phyloP scores from a whole-genome alignment of 306 rosid species.

The Vigna nakashimae region DNA sequence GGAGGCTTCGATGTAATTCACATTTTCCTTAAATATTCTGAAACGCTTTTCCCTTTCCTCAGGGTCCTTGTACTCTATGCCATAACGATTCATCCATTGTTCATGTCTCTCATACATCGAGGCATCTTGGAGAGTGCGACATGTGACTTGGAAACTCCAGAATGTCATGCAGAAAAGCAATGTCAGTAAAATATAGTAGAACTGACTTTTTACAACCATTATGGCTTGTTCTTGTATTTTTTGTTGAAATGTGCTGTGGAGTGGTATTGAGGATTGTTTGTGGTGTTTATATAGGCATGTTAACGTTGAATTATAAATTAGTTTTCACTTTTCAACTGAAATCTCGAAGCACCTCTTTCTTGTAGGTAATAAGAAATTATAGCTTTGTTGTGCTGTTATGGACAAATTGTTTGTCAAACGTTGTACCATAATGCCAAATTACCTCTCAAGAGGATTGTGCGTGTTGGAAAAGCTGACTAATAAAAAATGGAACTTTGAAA shows the following conservation, averaged over 20 bases:
- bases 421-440: background rate
- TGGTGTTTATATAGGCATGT: conserved; percentile 2
- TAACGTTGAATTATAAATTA: conserved; percentile 1
- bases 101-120: conserved; percentile 48
- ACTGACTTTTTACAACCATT: conserved; percentile 35
- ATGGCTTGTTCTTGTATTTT: background rate
- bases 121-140: conserved; percentile 50
- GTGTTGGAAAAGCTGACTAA: too few relatives aligned
- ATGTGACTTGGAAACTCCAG: conserved; percentile 41
- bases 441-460: background rate
- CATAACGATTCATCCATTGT: conserved; percentile 52
- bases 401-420: background rate
- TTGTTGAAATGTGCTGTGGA: background rate
- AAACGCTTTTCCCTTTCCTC: conserved; percentile 46
- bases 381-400: too few relatives aligned
- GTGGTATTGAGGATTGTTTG: background rate
- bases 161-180: conserved; percentile 45
- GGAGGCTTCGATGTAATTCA: conserved; percentile 43
- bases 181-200: conserved; percentile 23
- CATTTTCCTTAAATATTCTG: conserved; percentile 43
- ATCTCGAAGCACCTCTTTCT: background rate
- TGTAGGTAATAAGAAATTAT: background rate
- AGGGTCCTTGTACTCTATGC: conserved; percentile 12
- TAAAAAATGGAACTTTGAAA: too few relatives aligned
- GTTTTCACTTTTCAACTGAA: too few relatives aligned